Base-by-base conservation (phyloP, 176 grass and related monocot species). In the Rhipidocladum racemiflorum region DNA sequence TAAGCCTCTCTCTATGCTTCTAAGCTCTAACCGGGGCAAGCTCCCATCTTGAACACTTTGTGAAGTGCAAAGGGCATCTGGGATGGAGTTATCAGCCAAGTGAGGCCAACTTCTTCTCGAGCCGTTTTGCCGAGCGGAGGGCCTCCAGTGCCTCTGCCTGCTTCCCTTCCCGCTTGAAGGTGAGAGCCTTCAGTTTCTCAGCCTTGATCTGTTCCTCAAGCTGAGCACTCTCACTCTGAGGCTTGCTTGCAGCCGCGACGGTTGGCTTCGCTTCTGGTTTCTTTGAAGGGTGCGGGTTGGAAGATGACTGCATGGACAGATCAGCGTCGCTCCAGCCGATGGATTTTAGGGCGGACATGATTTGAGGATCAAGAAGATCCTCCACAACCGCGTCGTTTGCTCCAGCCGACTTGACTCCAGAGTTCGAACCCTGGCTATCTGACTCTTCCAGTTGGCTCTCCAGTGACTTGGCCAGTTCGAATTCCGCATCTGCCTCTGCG, bases 311-410 rank as follows among this genome's bases (percentile, higher is more conserved):
- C 7, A 48, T 2, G 46, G 87, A 83, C 24, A 85, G 51, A 79
- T 88, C 81, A 28, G 75, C 50, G 53, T 92, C 92, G 1, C 90
- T 85, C 95, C 92, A 91, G 23, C 95, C 95, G 5, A 97, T 93
- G 11, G 95, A 92, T 75, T 78, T 92, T 0, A 97, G 57, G 13
- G 88, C 92, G 49, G 95, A 94, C 84, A 94, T 91, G 45, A 97
- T 91, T 43, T 92, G 92, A 57, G 95, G 95, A 78, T 97, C 95
- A 35, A 97, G 61, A 38, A 97, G 89, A 88, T 94, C 88, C 81
- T 97, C 92, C 5, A 97, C 92, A 2, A 29, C 76, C 1, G 42
- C 62, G 48, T 94, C 88, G 34, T 75, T 86, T 74, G 74, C 42
- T 9, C 68, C 81, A 81, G 74, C 69, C 1, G 61, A 63, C 40